Percentiles rank a stretch among this genome's conserved stretches.
phyloP scores from a whole-genome alignment of 192 early-diverging fungal species.

The Backusella morwellensis region DNA sequence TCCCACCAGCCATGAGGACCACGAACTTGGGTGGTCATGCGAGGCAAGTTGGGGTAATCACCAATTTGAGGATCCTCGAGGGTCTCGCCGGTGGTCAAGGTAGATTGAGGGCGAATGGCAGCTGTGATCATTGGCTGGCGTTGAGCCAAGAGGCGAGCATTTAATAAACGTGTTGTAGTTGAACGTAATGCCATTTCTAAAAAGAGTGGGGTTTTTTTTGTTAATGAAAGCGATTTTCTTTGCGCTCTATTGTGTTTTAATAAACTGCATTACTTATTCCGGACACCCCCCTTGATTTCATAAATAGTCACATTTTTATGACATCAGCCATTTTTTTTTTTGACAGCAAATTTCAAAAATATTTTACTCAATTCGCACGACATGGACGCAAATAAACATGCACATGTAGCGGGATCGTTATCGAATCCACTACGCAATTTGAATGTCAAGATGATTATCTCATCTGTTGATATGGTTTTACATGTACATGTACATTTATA shows the following conservation, averaged over 20 bases:
- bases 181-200: conserved; percentile 24
- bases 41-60: conserved; percentile 73
- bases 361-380: neutral
- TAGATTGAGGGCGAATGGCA: conserved; percentile 30
- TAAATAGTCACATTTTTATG: neutral
- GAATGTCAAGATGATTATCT: neutral
- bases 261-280: neutral
- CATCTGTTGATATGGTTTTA: neutral
- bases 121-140: conserved; percentile 21
- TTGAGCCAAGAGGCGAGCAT: conserved; percentile 22
- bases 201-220: neutral
- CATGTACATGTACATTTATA: no score
- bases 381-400: neutral
- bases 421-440: neutral
- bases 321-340: neutral
- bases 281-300: conserved; percentile 6
- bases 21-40: conserved; percentile 57
- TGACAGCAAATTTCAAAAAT: neutral
- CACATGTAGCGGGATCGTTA: neutral
- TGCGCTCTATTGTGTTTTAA: neutral
- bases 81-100: conserved; percentile 23
- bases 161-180: conserved; percentile 23
- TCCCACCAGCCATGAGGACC: conserved; percentile 68
- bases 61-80: conserved; percentile 68
- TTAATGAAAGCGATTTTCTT: neutral